Evolutionary conservation across 2,329 filamentous ascomycete genomes (phyloP), one percentile per base, ranked within the genome.

Genomic region (Coniochaeta pulveracea): DNA sequence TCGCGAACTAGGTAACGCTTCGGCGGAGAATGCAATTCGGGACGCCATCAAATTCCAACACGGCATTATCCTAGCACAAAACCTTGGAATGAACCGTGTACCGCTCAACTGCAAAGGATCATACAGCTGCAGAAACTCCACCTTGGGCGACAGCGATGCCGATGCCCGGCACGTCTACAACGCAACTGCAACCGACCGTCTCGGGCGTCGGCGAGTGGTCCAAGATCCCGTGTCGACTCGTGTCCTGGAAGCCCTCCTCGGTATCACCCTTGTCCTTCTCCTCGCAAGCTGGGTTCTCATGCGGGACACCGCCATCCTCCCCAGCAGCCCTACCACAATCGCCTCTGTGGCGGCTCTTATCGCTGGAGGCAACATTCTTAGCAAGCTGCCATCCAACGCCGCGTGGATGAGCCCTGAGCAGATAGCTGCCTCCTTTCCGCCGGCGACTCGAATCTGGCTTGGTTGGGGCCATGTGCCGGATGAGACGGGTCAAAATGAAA

Each of bases 321-420:
- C 57, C 11, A 44, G 50, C 2, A 41, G 46, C 6, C 49, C 48
- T 7, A 50, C 49, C 3, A 54, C 47, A 17, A 55, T 60, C 32
- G 57, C 56, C n/a, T 53, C 51, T n/a, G 37, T 52, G 14, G 52
- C 52, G 0, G 52, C 54, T 1, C 43, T 59, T 16, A 45, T 60
- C 3, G 55, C 48, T 1, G 57, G 58, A 17, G 57, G 56, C 1
- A 58, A 60, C 37, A 36, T n/a, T n/a, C n/a, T n/a, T n/a, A n/a
- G n/a, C n/a, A n/a, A n/a, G n/a, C n/a, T n/a, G n/a, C n/a, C n/a
- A n/a, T n/a, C n/a, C n/a, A n/a, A n/a, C n/a, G n/a, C n/a, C n/a
- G n/a, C n/a, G n/a, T n/a, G n/a, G n/a, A n/a, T n/a, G n/a, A n/a
- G n/a, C n/a, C n/a, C n/a, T n/a, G n/a, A n/a, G n/a, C n/a, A n/a